Evolutionary conservation across 345 rosid species (phyloP), one percentile per base, ranked within the genome.

Genomic region (Laguncularia racemosa): DNA sequence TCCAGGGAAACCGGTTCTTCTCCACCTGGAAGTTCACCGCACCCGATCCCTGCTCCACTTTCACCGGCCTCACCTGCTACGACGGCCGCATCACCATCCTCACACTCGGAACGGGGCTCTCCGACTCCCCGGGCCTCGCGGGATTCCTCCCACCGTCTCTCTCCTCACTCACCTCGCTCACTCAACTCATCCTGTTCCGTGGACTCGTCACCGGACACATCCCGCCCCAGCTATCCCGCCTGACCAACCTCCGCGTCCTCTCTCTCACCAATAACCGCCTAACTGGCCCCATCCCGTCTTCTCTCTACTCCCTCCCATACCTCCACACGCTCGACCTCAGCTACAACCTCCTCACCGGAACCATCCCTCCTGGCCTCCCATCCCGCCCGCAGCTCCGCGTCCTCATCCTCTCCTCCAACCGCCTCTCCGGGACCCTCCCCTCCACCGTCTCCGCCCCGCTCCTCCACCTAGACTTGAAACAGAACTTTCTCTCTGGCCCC

Each of bases 271-370:
- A 77, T 73, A 90, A 90, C 59, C 90, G 97, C 48, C 71, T 90
- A 59, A 87, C 86, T 4, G 95, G 97, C 43, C 57, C 84, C 53
- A 77, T 90, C 64, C 95, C 95, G 1, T 1, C 49, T 18, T 66
- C 95, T n/a, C 51, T 90, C 43, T 65, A 85, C 21, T 48, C 70
- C 20, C 83, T 83, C 60, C 69, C 53, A 3, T 50, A 52, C 58
- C 69, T 90, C 50, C 95, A 90, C 77, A 90, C 91, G 3, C 83
- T 90, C 60, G 97, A 85, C 67, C 81, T 90, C 63, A 85, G 91
- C 58, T 68, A 64, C 76, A 90, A 87, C 84, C 83, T 56, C 43
- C 78, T 87, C 73, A 65, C 80, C 23, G 93, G 95, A n/a, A 46
- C 75, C 20, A 65, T 84, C 55, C 97, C 85, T 3, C 68, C 76